A percentile compares a stretch with the other conserved stretches of the same genome.
phyloP scores from a whole-genome alignment of 164 flowering plant genomes.

The Vitis amurensis region DNA sequence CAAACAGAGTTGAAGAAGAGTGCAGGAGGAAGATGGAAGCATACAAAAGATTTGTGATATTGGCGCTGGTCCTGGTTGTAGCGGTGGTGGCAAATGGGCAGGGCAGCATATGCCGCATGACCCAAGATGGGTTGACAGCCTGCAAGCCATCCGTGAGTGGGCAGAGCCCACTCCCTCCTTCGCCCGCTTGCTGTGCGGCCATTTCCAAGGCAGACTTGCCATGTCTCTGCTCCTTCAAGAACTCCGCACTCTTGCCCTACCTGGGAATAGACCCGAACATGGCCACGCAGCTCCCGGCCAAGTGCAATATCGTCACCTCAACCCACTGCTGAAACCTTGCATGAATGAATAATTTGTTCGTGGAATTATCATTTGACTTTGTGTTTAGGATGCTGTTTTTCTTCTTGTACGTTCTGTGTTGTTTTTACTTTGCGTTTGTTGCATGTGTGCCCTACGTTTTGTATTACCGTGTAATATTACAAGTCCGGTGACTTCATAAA shows the following conservation, averaged over 20 bases:
- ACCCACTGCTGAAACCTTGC: no score
- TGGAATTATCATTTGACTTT: no score
- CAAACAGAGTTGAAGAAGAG: no score
- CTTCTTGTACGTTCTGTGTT: no score
- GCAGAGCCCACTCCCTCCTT: constrained; percentile 35
- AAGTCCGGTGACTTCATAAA: no score
- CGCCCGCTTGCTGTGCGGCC: constrained; percentile 42
- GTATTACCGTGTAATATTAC: no score
- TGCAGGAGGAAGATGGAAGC: background rate
- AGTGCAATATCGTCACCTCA: constrained; percentile 31
- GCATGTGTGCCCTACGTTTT: no score
- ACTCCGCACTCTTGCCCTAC: constrained; percentile 35
- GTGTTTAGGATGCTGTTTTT: no score
- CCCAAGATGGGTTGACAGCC: constrained; percentile 27
- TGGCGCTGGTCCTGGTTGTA: background rate
- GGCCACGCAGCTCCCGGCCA: constrained; percentile 53
- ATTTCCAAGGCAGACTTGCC: constrained; percentile 42
- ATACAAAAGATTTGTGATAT: no score
- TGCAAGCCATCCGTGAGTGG: constrained; percentile 53
- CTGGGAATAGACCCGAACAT: constrained; percentile 54
- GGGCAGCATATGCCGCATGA: constrained; percentile 35
- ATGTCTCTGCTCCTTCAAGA: constrained; percentile 57
- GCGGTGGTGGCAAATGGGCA: background rate
- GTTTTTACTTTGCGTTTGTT: no score
- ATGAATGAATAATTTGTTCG: no score